Evolutionary conservation across 768 basidiomycete species (phyloP).

Genomic region (Mycena maculata): DNA sequence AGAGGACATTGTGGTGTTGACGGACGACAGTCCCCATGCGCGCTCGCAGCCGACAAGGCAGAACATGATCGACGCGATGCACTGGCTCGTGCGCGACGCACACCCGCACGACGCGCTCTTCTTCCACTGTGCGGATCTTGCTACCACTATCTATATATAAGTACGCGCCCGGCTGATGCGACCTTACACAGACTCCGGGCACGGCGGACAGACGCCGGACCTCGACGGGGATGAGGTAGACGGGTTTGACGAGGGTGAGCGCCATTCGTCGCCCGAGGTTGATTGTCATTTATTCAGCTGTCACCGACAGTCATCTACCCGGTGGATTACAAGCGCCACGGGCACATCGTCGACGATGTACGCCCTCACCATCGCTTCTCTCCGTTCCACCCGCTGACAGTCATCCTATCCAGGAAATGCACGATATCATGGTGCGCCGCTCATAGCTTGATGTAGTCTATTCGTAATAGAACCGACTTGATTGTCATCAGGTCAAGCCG

Average conservation of each 20-base stretch:
- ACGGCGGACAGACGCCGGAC: constrained; percentile 93
- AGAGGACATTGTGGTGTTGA: constrained; percentile 77
- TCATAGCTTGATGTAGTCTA: no score
- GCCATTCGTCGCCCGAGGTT: not conserved
- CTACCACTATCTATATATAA: no score
- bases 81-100: constrained; percentile 76
- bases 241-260: constrained; percentile 80
- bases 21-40: constrained; percentile 64
- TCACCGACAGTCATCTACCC: constrained; percentile 80
- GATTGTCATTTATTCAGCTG: no score
- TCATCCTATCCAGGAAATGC: constrained; percentile 53
- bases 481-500: constrained; percentile 50
- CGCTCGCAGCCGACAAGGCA: constrained; percentile 57
- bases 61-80: constrained; percentile 63
- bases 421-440: constrained; percentile 57
- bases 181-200: constrained; percentile 79
- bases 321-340: constrained; percentile 80
- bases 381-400: not conserved
- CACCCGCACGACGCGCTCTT: constrained; percentile 78
- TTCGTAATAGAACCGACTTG: not conserved
- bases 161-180: constrained; percentile 14
- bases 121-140: constrained; percentile 75
- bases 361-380: constrained; percentile 26
- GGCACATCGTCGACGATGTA: constrained; percentile 82
- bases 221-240: constrained; percentile 81